These are phyloP conservation scores for Kappamyces sp. DNA, from an alignment of 192 early-diverging fungal genomes.

Conservation along the genomic window DNA sequence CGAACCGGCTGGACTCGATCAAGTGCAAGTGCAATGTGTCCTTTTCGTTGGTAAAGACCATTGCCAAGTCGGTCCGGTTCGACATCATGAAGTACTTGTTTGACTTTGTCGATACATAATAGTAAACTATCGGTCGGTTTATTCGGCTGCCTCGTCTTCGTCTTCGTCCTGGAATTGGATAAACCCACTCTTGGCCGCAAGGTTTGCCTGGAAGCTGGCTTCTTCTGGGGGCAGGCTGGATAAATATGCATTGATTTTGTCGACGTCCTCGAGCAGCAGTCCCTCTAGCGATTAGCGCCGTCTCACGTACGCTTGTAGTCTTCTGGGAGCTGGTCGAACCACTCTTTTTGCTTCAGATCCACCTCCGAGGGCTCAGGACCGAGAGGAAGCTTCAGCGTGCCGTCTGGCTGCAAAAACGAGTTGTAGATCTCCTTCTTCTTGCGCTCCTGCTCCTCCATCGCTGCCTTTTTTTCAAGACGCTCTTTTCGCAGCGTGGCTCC, in stretches of 20 bases:
- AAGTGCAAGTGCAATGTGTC: constrained; percentile 88
- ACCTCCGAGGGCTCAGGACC: constrained; percentile 53
- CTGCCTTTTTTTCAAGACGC: constrained; percentile 35
- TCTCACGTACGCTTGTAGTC: constrained; percentile 52
- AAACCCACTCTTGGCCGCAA: constrained; percentile 13
- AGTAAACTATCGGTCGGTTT: background rate
- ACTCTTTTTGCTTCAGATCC: constrained; percentile 52
- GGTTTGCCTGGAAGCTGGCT: constrained; percentile 11
- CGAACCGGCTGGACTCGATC: constrained; percentile 73
- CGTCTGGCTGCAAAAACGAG: constrained; percentile 71
- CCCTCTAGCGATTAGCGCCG: constrained; percentile 39
- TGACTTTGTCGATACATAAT: constrained; percentile 25
- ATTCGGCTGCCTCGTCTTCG: background rate
- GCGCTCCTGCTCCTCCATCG: constrained; percentile 32
- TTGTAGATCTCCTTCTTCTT: constrained; percentile 47
- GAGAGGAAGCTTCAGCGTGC: constrained; percentile 64
- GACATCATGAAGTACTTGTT: constrained; percentile 70
- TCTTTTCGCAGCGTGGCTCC: constrained; percentile 61
- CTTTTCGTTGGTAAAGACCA: constrained; percentile 65
- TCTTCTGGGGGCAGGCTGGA: constrained; percentile 60
- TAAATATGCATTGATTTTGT: constrained; percentile 78
- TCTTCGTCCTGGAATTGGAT: constrained; percentile 18
- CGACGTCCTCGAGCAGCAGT: constrained; percentile 67
- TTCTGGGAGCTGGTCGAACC: constrained; percentile 64
- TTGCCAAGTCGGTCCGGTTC: constrained; percentile 76